Evolutionary conservation across 768 basidiomycete genomes (phyloP).

Genomic region (Crassisporium funariophilum): DNA sequence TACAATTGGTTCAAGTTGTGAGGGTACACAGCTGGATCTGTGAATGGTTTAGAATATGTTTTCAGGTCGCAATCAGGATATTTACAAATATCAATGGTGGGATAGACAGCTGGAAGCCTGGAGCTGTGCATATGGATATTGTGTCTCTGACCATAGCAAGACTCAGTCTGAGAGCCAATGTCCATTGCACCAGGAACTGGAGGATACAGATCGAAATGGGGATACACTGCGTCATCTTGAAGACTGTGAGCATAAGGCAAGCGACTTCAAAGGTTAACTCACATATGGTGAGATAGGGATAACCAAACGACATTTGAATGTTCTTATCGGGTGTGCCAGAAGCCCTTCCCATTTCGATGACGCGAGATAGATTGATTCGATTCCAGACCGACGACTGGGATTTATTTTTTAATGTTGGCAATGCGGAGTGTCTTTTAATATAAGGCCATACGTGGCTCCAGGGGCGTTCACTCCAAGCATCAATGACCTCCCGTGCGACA

Average conservation of each 20-base stretch:
- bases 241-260: neutral
- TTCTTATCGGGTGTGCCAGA: slow-evolving; percentile 11
- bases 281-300: slow-evolving; percentile 33
- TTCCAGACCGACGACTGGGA: too few species aligned
- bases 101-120: slow-evolving; percentile 17
- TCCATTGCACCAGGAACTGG: slow-evolving; percentile 5
- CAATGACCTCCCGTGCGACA: neutral
- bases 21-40: slow-evolving; percentile 25
- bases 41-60: neutral
- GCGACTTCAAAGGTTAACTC: slow-evolving; percentile 11
- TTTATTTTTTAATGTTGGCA: too few species aligned
- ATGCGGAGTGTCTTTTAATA: slow-evolving; percentile 5
- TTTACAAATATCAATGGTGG: slow-evolving; percentile 26
- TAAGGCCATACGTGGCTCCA: slow-evolving; percentile 24
- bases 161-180: neutral
- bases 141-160: neutral
- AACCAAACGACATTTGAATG: slow-evolving; percentile 7
- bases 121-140: neutral
- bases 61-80: neutral
- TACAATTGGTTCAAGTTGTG: slow-evolving; percentile 21
- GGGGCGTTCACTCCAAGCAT: neutral
- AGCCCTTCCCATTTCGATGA: too few species aligned
- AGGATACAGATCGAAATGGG: slow-evolving; percentile 46
- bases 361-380: too few species aligned
- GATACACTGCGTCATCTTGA: slow-evolving; percentile 36